Conservation (phyloP, 1,284 basidiomycete genomes). For the Ceratobasidium sp. region DNA sequence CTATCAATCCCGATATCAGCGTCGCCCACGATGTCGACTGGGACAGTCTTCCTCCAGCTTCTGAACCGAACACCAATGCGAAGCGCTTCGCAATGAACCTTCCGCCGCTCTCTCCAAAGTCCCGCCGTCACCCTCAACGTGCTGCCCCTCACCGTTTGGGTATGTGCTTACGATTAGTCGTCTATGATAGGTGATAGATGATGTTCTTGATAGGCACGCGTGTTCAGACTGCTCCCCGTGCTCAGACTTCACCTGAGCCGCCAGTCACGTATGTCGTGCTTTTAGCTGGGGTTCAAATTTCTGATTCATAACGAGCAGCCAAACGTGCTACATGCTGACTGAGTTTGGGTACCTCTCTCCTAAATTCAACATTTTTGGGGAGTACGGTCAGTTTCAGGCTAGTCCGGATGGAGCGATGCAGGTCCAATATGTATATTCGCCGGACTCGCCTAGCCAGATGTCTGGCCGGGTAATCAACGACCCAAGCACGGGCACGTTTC, state of each 20-base stretch:
- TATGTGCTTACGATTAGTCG: not conserved
- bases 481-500: not conserved
- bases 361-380: constrained; percentile 9
- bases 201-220: constrained; percentile 4
- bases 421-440: not conserved
- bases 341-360: constrained; percentile 10
- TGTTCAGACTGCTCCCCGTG: constrained; percentile 13
- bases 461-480: not conserved
- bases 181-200: not conserved
- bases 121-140: constrained; percentile 1
- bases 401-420: constrained; percentile 3
- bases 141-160: not conserved
- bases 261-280: constrained; percentile 12
- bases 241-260: constrained; percentile 10
- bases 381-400: constrained; percentile 17
- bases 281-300: not conserved
- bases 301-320: not conserved
- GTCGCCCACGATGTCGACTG: not conserved
- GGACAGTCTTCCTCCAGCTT: not conserved
- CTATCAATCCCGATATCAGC: not conserved
- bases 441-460: not conserved
- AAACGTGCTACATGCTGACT: constrained; percentile 33
- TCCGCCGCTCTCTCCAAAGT: constrained; percentile 26
- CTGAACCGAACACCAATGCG: constrained; percentile 16
- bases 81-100: constrained; percentile 29